Conservation (phyloP, 805 yeast genomes). For the Kuraishia molischiana region DNA sequence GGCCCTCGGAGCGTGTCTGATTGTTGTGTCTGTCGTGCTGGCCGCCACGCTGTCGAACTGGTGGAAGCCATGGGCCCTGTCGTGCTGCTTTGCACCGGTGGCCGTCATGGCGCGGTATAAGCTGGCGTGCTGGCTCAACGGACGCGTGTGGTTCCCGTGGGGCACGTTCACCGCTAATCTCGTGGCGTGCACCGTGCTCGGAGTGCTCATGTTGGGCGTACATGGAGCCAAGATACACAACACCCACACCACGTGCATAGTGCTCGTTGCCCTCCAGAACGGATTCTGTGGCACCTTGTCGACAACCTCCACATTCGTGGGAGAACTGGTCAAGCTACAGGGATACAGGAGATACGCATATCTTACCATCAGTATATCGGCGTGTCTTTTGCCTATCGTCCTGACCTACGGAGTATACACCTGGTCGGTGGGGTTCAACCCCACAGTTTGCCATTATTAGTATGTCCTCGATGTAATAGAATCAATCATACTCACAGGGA, state of each 20-base stretch:
- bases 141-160: constrained; percentile 15
- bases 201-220: constrained; percentile 30
- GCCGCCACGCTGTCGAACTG: constrained; percentile 22
- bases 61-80: constrained; percentile 66
- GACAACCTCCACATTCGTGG: constrained; percentile 71
- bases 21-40: constrained; percentile 31
- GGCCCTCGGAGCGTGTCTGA: constrained; percentile 12
- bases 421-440: constrained; percentile 50
- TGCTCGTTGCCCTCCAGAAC: constrained; percentile 41
- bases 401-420: constrained; percentile 61
- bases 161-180: constrained; percentile 45
- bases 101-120: constrained; percentile 56
- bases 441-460: not conserved
- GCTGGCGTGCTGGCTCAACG: constrained; percentile 31
- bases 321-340: constrained; percentile 39
- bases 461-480: not conserved
- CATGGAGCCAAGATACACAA: constrained; percentile 17
- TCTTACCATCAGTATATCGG: constrained; percentile 32
- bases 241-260: constrained; percentile 28
- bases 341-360: constrained; percentile 34
- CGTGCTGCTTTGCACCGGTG: constrained; percentile 59
- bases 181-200: constrained; percentile 33
- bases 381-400: constrained; percentile 39
- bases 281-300: constrained; percentile 69
- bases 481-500: too few species aligned